Evolutionary conservation across 1,139 yeast species (phyloP).

Genomic region (Candida mesenterica): DNA sequence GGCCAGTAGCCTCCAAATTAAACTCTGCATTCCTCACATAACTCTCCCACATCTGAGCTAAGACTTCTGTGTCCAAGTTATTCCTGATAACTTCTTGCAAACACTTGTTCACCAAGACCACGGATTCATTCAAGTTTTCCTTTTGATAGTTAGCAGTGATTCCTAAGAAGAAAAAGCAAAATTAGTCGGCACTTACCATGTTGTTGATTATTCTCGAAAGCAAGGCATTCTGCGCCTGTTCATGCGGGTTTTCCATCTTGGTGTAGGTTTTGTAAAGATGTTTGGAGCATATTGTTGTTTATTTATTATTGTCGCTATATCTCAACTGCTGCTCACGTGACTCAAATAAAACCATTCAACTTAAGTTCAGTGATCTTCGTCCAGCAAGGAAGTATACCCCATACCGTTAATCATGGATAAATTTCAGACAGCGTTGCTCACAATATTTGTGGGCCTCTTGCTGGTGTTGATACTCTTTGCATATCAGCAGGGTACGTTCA

Average conservation of each 20-base stretch:
- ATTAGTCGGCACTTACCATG: conserved; percentile 48
- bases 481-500: conserved; percentile 14
- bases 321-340: too few relatives aligned
- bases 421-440: conserved; percentile 17
- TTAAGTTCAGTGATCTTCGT: too few relatives aligned
- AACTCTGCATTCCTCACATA: conserved; percentile 71
- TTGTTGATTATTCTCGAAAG: conserved; percentile 75
- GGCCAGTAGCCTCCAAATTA: conserved; percentile 70
- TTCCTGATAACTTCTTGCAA: conserved; percentile 62
- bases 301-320: not conserved
- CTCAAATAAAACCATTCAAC: too few relatives aligned
- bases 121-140: conserved; percentile 74
- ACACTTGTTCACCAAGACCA: conserved; percentile 58
- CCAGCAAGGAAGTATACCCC: too few relatives aligned
- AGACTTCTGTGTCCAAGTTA: conserved; percentile 68
- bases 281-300: not conserved
- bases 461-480: conserved; percentile 16
- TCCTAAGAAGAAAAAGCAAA: too few relatives aligned
- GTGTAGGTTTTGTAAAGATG: not conserved
- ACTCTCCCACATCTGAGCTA: conserved; percentile 81
- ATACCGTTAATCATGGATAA: too few relatives aligned
- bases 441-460: conserved; percentile 20
- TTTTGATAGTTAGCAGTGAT: conserved; percentile 13
- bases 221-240: conserved; percentile 77
- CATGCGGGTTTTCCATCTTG: conserved; percentile 84